Base-by-base conservation (phyloP, 805 yeast genomes). In the Nakazawaea sp. region DNA sequence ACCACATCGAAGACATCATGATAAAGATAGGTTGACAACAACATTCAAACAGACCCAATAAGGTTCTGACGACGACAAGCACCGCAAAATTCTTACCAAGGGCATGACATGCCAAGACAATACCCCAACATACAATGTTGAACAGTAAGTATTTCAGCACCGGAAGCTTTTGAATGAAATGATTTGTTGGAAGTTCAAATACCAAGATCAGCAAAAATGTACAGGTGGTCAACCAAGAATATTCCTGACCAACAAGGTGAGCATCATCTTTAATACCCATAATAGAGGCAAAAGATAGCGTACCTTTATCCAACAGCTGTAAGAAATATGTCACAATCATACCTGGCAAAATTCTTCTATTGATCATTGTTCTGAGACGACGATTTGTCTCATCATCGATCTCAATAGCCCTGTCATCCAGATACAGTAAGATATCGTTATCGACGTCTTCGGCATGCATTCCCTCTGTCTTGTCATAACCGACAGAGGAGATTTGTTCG, bases 301-400 rank as follows among this genome's bases (percentile, higher is more conserved):
- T 58, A 16, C 61, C 56, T 50, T 78, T 78, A 56, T 78, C 86
- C 77, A 78, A 70, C 44, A 62, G 71, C 52, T 76, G 82, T n/a
- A 33, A 27, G 18, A 68, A 53, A 15, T 72, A 64, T 52, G 72
- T 70, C 21, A 72, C 46, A 15, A 66, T 40, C 58, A 77, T 60
- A 36, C 75, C 39, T 1, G 83, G 78, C 45, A 72, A 52, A 43
- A 78, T 18, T 26, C 33, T 35, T 17, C 33, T n/a, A 26, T 34
- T 20, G 31, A 55, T 52, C 43, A 47, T 42, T 17, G 44, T 43
- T 27, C 49, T 38, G 18, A 53, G 43, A 33, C 52, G 41, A 25
- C 40, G 41, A 27, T 52, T 42, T n/a, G 51, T 47, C 36, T 45
- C 54, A n/a, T 46, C 53, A 32, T 46, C 53, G 18, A 54, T 49